Evolutionary conservation across 495 filamentous ascomycete genomes (phyloP), one percentile per base, ranked within the genome.

Genomic region (Penicillium steckii): DNA sequence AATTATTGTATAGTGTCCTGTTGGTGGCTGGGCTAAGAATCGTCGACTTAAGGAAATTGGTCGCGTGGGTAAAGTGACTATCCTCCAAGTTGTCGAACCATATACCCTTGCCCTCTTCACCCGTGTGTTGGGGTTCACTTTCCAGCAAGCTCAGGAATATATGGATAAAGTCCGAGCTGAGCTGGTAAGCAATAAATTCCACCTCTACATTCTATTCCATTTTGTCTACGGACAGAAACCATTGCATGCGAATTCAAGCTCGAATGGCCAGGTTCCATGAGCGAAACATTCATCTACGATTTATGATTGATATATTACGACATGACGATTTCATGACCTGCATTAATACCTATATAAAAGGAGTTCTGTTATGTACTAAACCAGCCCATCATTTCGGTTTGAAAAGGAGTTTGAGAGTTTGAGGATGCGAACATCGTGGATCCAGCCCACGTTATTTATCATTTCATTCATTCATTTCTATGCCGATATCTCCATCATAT

Each of bases 61-160:
- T 22, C 65, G 68, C 19, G 44, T 75, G 15, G 64, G 65, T 42
- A 71, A 69, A 58, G 29, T 67, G 12, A 54, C 60, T 3, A 33
- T 74, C 18, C 53, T 71, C 40, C 63, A 72, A n/a, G 74, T 76
- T 0, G 47, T 84, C 38, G 70, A 82, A 48, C 79, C 76, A 5
- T 75, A 83, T 35, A 75, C 70, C 5, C 69, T 81, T 17, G 75
- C 74, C 12, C 63, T 84, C 3, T 83, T 85, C 44, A 84, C 80
- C 1, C 73, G 76, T 13, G 75, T 79, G 0, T 61, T 81, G 12
- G 80, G 79, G 0, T 79, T 74, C 62, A 52, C 62, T 0, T 63
- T 56, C 21, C 71, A 76, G 19, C 60, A 71, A 19, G 65, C 70
- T 2, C 64, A 62, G 44, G 65, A 66, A 8, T 65, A 61, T 29